These are phyloP conservation scores for Clathrus columnatus DNA, from an alignment of 768 basidiomycete species.

Conservation along the genomic window DNA sequence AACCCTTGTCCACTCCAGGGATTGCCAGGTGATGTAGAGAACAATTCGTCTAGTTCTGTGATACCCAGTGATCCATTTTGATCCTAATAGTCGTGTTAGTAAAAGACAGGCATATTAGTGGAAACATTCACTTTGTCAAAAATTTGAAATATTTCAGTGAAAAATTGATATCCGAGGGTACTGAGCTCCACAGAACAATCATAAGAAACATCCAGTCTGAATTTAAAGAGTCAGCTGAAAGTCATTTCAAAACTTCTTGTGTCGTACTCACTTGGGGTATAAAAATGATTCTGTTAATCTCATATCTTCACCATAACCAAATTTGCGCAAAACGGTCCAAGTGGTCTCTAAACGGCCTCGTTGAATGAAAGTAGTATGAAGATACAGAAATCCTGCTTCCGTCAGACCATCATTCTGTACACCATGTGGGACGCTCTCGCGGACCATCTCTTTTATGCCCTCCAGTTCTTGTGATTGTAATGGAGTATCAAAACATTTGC, in stretches of 20 bases:
- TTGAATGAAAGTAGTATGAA: slow-evolving; percentile 96
- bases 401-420: slow-evolving; percentile 78
- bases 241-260: background rate
- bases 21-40: slow-evolving; percentile 91
- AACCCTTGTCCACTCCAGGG: slow-evolving; percentile 93
- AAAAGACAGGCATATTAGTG: background rate
- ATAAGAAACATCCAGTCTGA: slow-evolving; percentile 71
- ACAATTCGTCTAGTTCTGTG: slow-evolving; percentile 76
- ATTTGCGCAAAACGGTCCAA: slow-evolving; percentile 91
- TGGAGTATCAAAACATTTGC: slow-evolving; percentile 93
- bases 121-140: slow-evolving; percentile 71
- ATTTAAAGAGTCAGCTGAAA: slow-evolving; percentile 12
- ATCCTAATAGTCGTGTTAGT: slow-evolving; percentile 43
- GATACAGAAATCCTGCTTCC: slow-evolving; percentile 85
- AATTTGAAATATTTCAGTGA: slow-evolving; percentile 92
- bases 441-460: slow-evolving; percentile 91
- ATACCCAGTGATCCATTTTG: slow-evolving; percentile 88
- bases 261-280: slow-evolving; percentile 64
- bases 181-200: slow-evolving; percentile 95
- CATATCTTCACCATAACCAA: slow-evolving; percentile 94
- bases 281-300: slow-evolving; percentile 83
- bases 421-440: slow-evolving; percentile 64
- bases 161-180: slow-evolving; percentile 91
- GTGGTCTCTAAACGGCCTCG: slow-evolving; percentile 93
- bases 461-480: slow-evolving; percentile 89